A percentile compares a stretch with the other conserved stretches of the same genome.
Conservation (phyloP, 2,329 filamentous ascomycete genomes). For the Cadophora malorum region DNA sequence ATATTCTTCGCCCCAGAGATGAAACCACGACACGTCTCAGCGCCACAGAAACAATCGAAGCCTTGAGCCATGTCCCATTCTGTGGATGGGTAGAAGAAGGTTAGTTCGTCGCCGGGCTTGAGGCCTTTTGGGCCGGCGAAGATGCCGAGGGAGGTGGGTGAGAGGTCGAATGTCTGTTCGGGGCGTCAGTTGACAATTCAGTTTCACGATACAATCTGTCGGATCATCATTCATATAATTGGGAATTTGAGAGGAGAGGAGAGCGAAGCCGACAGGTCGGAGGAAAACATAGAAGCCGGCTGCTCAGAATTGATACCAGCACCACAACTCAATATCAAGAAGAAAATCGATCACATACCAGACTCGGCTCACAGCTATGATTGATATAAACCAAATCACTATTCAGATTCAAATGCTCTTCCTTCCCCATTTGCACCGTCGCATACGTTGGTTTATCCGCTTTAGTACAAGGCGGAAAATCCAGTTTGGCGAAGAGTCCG, state of each 20-base stretch:
- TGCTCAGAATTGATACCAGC: too few relatives aligned
- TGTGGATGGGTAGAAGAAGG: slow-evolving; percentile 79
- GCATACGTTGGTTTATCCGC: slow-evolving; percentile 65
- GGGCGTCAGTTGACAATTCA: not conserved
- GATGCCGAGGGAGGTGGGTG: slow-evolving; percentile 60
- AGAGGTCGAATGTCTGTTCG: slow-evolving; percentile 65
- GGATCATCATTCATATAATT: too few relatives aligned
- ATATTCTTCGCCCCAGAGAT: slow-evolving; percentile 71
- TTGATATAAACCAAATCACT: slow-evolving; percentile 72
- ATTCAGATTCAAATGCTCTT: slow-evolving; percentile 67
- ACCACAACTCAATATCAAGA: not conserved
- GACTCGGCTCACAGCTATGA: slow-evolving; percentile 70
- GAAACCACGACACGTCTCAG: slow-evolving; percentile 61
- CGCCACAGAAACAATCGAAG: slow-evolving; percentile 69
- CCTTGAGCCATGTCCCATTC: slow-evolving; percentile 78
- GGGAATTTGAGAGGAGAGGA: too few relatives aligned
- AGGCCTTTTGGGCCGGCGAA: slow-evolving; percentile 64
- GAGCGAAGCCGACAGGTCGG: too few relatives aligned
- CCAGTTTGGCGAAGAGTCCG: slow-evolving; percentile 69
- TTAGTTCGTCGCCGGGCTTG: slow-evolving; percentile 62
- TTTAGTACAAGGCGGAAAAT: slow-evolving; percentile 66
- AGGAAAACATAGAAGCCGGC: too few relatives aligned
- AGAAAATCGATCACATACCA: slow-evolving; percentile 54
- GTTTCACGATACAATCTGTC: too few relatives aligned
- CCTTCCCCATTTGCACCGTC: slow-evolving; percentile 64